A percentile compares a stretch with the other conserved stretches of the same genome.
Evolutionary conservation across 2,329 filamentous ascomycete genomes (phyloP).

Genomic region (Fusarium goolgardi): DNA sequence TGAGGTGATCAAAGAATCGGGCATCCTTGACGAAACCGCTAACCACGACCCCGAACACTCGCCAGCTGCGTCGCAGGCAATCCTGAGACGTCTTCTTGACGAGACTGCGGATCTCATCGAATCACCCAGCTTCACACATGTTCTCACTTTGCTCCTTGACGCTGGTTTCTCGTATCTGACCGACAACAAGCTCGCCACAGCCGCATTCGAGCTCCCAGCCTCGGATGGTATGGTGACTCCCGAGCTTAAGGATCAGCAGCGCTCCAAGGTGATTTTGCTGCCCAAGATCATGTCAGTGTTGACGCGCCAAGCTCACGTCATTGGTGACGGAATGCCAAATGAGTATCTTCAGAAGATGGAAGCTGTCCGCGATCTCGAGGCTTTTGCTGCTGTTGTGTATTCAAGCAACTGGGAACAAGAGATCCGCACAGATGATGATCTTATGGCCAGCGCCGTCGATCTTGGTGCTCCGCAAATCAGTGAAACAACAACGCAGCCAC

Average conservation of each 20-base stretch:
- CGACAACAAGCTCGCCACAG: constrained; percentile 81
- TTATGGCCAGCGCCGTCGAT: constrained; percentile 55
- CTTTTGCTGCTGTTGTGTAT: constrained; percentile 88
- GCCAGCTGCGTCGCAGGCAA: constrained; percentile 60
- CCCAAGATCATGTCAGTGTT: constrained; percentile 91
- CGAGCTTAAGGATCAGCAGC: constrained; percentile 63
- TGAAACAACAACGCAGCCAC: constrained; percentile 26
- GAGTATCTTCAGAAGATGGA: constrained; percentile 82
- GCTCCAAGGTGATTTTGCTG: constrained; percentile 74
- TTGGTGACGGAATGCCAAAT: constrained; percentile 81
- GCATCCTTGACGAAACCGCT: constrained; percentile 70
- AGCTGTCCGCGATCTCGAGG: constrained; percentile 78
- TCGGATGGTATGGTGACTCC: constrained; percentile 54
- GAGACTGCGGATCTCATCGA: constrained; percentile 97
- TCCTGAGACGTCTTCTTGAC: constrained; percentile 86
- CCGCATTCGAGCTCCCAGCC: constrained; percentile 74
- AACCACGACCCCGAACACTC: constrained; percentile 50
- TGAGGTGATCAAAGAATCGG: constrained; percentile 85
- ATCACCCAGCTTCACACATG: constrained; percentile 88
- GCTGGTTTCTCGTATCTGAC: constrained; percentile 86
- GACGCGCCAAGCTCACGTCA: constrained; percentile 88
- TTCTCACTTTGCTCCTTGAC: constrained; percentile 87
- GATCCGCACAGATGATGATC: constrained; percentile 61
- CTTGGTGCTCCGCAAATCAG: constrained; percentile 45
- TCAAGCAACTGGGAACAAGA: constrained; percentile 83